Evolutionary conservation across 192 early-diverging fungal species (phyloP), one percentile per base, ranked within the genome.

Genomic region (Coemansia reversa): DNA sequence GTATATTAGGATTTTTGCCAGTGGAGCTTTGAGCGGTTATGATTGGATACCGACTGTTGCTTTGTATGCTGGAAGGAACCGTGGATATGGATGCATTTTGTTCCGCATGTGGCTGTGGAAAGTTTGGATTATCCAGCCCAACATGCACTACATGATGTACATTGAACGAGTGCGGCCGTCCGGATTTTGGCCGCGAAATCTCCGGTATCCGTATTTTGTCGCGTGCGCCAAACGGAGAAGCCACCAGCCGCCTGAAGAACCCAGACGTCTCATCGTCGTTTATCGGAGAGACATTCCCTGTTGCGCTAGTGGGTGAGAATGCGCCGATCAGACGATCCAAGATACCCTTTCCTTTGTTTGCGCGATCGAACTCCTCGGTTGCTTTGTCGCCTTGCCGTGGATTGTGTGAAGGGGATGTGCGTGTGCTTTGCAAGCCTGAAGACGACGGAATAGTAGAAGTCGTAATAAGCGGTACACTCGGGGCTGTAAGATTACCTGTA

Each of bases 121-220:
- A 74, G 61, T 63, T 64, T 5, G 71, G 76, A 19, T 58, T 66
- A 14, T 50, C 45, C 2, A 74, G 64, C 6, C 70, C 76, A 5
- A 79, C 65, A 27, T 79, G 67, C 24, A 67, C 68, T 2, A 74
- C 77, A 22, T 74, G 72, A 39, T 67, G 70, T 39, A 74, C 77
- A 18, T 63, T 70, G 49, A 80, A 80, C 49, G 72, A 74, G 24
- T 74, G 72, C 18, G 72, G 77, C 49, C 72, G 72, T 0, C 12
- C 54, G 0, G 62, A 47, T 51, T 68, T 67, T 42, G 63, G 19
- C 35, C 20, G 42, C 7, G 47, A 59, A 22, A 49, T 42, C 23
- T 20, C 51, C 6, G 35, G 51, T 11, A 22, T 29, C 4, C 39
- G 30, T 8, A 20, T 12, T 42, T 58, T 60, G n/a, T 58, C 53